Evolutionary conservation across 345 rosid species (phyloP).

Genomic region (Aurinia saxatilis): DNA sequence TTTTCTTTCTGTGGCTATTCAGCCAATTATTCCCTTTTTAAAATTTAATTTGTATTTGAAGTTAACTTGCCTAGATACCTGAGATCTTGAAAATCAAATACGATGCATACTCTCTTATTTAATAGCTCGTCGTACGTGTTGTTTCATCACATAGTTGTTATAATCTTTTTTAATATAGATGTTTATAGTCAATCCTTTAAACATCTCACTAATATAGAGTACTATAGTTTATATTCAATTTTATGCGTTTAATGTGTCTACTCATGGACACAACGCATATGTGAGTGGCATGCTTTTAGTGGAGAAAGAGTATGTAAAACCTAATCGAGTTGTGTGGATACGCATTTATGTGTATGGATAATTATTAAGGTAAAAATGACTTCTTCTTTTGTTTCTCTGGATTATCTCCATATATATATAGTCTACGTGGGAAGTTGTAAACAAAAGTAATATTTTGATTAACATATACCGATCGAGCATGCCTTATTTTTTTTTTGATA

Average conservation of each 20-base stretch:
- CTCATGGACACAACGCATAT: neutral
- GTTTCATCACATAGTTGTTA: neutral
- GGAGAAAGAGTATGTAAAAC: neutral
- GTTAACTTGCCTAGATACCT: too few species aligned
- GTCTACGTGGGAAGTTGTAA: neutral
- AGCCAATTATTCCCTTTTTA: too few species aligned
- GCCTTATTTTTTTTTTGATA: neutral
- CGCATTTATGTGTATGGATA: neutral
- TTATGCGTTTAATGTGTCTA: neutral
- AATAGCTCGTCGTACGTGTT: neutral
- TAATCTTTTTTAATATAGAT: too few species aligned
- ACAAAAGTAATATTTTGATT: neutral
- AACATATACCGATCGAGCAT: neutral
- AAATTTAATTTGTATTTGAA: too few species aligned
- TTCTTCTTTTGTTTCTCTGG: neutral
- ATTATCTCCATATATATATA: too few species aligned
- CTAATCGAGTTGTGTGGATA: neutral
- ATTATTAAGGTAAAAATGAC: neutral
- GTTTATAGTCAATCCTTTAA: neutral
- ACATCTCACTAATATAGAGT: neutral
- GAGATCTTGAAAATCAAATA: neutral
- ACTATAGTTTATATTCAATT: neutral
- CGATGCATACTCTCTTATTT: neutral
- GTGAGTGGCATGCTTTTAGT: neutral
- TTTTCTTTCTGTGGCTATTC: too few species aligned